A percentile compares a stretch with the other conserved stretches of the same genome.
phyloP scores from a whole-genome alignment of 352 stramenopile species.

The Phytopythium sindhum region DNA sequence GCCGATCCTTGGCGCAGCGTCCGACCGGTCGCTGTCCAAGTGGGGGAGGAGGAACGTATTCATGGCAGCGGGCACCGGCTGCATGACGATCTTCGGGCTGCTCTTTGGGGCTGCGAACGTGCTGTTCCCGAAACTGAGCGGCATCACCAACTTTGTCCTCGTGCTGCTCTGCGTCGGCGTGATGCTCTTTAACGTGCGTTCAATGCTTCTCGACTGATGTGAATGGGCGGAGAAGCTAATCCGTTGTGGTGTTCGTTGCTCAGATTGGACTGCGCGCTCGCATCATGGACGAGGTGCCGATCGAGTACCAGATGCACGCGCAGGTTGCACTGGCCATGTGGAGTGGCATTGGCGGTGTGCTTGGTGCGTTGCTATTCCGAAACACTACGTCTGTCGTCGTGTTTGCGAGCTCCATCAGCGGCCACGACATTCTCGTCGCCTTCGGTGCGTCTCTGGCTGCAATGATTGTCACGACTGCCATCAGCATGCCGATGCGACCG shows the following conservation, averaged over 20 bases:
- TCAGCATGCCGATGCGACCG: conserved; percentile 53
- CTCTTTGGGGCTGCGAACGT: conserved; percentile 64
- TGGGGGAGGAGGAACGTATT: conserved; percentile 71
- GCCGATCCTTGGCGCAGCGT: conserved; percentile 66
- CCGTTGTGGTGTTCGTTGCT: neutral
- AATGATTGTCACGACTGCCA: conserved; percentile 43
- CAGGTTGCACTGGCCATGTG: conserved; percentile 68
- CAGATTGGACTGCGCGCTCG: conserved; percentile 66
- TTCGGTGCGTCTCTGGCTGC: conserved; percentile 50
- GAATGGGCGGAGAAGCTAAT: no score
- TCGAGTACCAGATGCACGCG: conserved; percentile 77
- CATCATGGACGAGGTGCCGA: conserved; percentile 73
- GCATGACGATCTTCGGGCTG: conserved; percentile 47
- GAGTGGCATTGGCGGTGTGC: conserved; percentile 52
- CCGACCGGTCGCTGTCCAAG: conserved; percentile 66
- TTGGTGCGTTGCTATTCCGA: conserved; percentile 64
- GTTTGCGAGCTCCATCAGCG: conserved; percentile 68
- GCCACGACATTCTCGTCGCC: conserved; percentile 56
- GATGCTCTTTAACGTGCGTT: conserved; percentile 52
- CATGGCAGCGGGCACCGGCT: conserved; percentile 41
- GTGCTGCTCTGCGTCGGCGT: conserved; percentile 61
- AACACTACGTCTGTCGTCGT: conserved; percentile 63
- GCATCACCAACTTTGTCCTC: conserved; percentile 46
- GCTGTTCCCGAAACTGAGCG: conserved; percentile 45
- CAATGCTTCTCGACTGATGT: no score